Evolutionary conservation across 2,329 filamentous ascomycete genomes (phyloP).

Genomic region (Cladosporium halotolerans): DNA sequence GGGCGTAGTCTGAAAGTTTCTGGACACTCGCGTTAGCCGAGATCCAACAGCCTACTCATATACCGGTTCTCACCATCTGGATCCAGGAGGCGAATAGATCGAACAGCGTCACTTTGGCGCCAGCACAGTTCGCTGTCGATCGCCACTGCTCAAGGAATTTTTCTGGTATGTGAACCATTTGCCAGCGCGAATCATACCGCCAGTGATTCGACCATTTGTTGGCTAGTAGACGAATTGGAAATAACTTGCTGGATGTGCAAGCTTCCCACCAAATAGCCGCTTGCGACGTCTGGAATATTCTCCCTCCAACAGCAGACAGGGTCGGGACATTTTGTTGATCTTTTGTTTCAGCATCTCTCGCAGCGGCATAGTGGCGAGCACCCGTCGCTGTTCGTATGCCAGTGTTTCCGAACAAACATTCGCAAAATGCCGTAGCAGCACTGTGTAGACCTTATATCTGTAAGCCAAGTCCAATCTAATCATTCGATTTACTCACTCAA

Average conservation of each 20-base stretch:
- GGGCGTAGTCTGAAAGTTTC: neutral
- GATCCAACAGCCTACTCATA: neutral
- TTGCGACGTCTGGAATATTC: neutral
- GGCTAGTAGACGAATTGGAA: neutral
- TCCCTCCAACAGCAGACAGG: neutral
- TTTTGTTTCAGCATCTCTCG: neutral
- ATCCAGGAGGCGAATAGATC: neutral
- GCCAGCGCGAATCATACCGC: neutral
- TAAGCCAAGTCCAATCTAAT: neutral
- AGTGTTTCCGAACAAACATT: neutral
- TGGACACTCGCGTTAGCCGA: neutral
- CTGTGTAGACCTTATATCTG: neutral
- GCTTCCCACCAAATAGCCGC: neutral
- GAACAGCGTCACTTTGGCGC: neutral
- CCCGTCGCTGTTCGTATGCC: neutral
- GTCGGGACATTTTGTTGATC: neutral
- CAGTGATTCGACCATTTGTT: neutral
- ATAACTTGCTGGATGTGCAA: neutral
- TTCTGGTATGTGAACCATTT: neutral
- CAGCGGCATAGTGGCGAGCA: neutral
- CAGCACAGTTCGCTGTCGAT: neutral
- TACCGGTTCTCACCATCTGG: neutral
- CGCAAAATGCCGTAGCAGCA: constrained; percentile 1
- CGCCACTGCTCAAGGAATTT: neutral
- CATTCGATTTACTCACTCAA: neutral